These are phyloP conservation scores for Penicillium sp. DNA, from an alignment of 2,329 filamentous ascomycete genomes.

Conservation along the genomic window DNA sequence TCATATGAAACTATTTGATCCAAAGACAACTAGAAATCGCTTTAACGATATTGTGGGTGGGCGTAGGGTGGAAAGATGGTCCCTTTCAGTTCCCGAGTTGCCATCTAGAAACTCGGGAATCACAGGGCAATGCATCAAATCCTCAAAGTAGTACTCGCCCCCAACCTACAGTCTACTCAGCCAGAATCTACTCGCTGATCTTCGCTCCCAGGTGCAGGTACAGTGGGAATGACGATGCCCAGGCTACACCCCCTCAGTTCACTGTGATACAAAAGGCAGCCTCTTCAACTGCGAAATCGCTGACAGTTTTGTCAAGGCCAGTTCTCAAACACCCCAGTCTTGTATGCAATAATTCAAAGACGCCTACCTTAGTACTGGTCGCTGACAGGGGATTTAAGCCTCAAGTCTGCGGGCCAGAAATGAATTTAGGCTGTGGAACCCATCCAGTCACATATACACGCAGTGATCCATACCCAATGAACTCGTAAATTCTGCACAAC, in stretches of 20 bases:
- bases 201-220: not conserved
- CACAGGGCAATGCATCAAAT: not conserved
- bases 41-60: too few relatives aligned
- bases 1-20: too few relatives aligned
- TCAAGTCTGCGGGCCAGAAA: not conserved
- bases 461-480: too few relatives aligned
- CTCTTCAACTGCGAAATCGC: not conserved
- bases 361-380: not conserved
- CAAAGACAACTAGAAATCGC: too few relatives aligned
- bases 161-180: not conserved
- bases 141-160: not conserved
- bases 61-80: too few relatives aligned
- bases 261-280: not conserved
- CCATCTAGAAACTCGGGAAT: too few relatives aligned
- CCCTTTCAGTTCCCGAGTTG: too few relatives aligned
- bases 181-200: not conserved
- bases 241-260: not conserved
- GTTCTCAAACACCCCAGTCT: not conserved
- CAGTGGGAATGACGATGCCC: too few relatives aligned
- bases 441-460: not conserved
- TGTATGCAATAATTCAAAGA: not conserved
- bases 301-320: not conserved
- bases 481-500: not conserved
- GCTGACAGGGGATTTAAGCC: not conserved
- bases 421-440: not conserved